Evolutionary conservation across 768 basidiomycete species (phyloP).

Genomic region (Mycena filopes): DNA sequence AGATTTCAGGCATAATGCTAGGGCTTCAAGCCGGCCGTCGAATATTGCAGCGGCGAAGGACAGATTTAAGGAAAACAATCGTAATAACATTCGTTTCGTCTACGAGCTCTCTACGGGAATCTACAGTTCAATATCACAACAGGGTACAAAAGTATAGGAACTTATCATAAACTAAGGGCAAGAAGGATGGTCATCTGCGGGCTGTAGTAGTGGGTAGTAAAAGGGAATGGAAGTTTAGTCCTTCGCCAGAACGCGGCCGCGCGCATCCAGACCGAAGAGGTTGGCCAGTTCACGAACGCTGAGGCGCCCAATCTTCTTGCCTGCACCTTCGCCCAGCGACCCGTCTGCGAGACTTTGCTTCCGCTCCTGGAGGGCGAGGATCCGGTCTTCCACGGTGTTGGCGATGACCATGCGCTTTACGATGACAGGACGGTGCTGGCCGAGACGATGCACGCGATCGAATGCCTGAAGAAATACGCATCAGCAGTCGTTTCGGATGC

Average conservation of each 20-base stretch:
- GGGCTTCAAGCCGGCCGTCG: too few species aligned
- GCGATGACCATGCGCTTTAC: slow-evolving; percentile 68
- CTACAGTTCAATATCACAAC: slow-evolving; percentile 2
- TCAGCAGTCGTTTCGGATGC: background rate
- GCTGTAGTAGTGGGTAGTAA: background rate
- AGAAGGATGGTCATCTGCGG: background rate
- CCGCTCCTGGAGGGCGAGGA: slow-evolving; percentile 69
- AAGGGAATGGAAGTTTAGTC: background rate
- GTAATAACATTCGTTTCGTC: too few species aligned
- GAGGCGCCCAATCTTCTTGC: slow-evolving; percentile 66
- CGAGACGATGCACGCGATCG: slow-evolving; percentile 59
- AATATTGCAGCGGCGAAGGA: too few species aligned
- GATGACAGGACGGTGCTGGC: slow-evolving; percentile 61
- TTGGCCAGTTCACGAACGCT: slow-evolving; percentile 63
- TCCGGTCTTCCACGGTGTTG: slow-evolving; percentile 76
- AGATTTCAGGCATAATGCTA: too few species aligned
- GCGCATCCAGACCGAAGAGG: slow-evolving; percentile 56
- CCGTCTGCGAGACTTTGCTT: slow-evolving; percentile 73
- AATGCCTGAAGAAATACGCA: background rate
- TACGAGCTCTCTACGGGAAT: background rate
- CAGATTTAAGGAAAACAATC: too few species aligned
- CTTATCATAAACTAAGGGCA: slow-evolving; percentile 10
- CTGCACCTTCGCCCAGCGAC: slow-evolving; percentile 69
- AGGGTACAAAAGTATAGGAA: slow-evolving; percentile 4
- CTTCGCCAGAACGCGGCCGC: slow-evolving; percentile 43